Base-by-base conservation (phyloP, 164 flowering plant genomes). In the Magnolia kwangsiensis region DNA sequence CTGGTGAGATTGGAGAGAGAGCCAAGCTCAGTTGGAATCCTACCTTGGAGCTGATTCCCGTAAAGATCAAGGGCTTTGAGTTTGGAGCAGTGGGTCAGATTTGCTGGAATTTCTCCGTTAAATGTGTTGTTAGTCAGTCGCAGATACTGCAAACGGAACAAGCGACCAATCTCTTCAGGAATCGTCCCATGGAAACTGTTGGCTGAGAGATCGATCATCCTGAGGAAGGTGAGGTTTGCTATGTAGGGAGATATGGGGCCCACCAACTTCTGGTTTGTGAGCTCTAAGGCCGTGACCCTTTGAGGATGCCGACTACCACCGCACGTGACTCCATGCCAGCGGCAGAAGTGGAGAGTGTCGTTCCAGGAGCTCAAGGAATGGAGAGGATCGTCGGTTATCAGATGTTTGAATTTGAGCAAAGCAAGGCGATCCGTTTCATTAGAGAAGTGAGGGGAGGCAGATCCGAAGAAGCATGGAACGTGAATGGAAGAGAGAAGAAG, bases 201-300 rank as follows among this genome's bases (percentile, higher is more conserved):
- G 63, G n/a, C 69, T 4, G 13, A 21, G 55, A 51, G 51, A 10
- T 55, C 3, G 50, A 69, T 16, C 4, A 8, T n/a, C 0, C 27
- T 69, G 37, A 76, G 68, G 24, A 69, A 76, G 45, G 78, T 55
- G 67, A 76, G 78, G 50, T 76, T 76, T 31, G 24, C 78, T 76
- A 76, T 20, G 67, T 19, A 21, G 51, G 76, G 76, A 18, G 76
- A 29, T 20, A 74, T 18, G 49, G 69, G 13, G 18, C 76, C 76
- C 16, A 6, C 65, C 69, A 74, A 63, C 7, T 27, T 45, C 16
- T 21, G 29, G 51, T 55, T 18, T 18, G 19, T n/a, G 23, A 74
- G 76, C 16, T 61, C 19, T 27, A 74, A n/a, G 23, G 14, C 14
- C 18, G 11, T 45, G 69, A 74, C 76, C 49, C 76, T 74, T 45